These are phyloP conservation scores for Priceomyces castillae DNA, from an alignment of 805 yeast genomes.

Conservation along the genomic window DNA sequence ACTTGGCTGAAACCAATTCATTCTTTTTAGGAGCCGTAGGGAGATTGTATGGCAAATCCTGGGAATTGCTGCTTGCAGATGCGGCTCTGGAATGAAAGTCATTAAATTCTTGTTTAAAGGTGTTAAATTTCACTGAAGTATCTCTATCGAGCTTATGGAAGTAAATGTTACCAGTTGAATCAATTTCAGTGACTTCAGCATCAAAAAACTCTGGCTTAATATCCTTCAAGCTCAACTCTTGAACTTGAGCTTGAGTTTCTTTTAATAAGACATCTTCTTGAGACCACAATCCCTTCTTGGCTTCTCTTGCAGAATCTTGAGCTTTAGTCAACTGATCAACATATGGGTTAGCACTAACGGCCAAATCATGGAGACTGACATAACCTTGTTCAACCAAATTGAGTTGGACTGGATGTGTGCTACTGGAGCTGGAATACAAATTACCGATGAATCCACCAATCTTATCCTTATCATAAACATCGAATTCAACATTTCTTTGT, in stretches of 20 bases:
- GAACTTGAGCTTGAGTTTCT: constrained; percentile 17
- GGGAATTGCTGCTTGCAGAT: constrained; percentile 35
- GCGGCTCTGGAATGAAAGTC: constrained; percentile 39
- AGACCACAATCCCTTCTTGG: constrained; percentile 65
- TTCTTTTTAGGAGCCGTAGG: constrained; percentile 48
- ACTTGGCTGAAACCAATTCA: constrained; percentile 55
- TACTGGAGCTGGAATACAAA: constrained; percentile 50
- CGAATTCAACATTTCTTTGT: constrained; percentile 74
- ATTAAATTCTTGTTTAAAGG: constrained; percentile 48
- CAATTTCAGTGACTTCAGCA: constrained; percentile 52
- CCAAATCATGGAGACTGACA: constrained; percentile 61
- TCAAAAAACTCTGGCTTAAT: constrained; percentile 47
- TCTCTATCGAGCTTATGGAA: constrained; percentile 44
- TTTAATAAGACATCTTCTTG: constrained; percentile 40
- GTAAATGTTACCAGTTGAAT: constrained; percentile 41
- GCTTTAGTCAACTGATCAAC: constrained; percentile 56
- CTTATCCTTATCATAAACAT: constrained; percentile 67
- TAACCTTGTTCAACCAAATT: constrained; percentile 60
- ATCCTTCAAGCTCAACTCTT: constrained; percentile 19
- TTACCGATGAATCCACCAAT: constrained; percentile 81
- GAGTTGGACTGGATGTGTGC: constrained; percentile 53
- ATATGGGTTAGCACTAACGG: constrained; percentile 57
- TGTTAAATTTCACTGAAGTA: constrained; percentile 33
- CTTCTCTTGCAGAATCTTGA: constrained; percentile 56
- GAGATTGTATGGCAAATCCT: constrained; percentile 39